phyloP scores from a whole-genome alignment of 768 basidiomycete species.

The Lactarius hengduanensis region DNA sequence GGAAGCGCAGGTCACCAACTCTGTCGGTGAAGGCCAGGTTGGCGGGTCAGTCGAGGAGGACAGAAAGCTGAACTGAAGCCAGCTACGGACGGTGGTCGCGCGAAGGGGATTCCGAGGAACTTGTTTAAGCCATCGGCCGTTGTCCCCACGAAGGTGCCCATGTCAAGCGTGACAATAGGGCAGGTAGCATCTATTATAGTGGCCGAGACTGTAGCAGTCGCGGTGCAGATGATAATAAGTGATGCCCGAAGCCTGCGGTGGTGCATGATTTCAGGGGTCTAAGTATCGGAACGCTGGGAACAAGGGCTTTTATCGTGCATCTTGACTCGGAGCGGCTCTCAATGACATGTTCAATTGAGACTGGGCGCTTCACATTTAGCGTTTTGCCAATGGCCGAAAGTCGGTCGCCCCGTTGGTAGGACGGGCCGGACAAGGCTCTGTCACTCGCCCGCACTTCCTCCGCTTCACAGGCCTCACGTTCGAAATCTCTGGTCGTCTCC shows the following conservation, averaged over 20 bases:
- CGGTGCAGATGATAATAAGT: not conserved
- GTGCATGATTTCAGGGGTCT: too few relatives aligned
- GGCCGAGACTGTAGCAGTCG: not conserved
- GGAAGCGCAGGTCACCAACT: not conserved
- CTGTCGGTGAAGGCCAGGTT: not conserved
- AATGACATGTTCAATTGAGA: too few relatives aligned
- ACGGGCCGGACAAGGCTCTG: too few relatives aligned
- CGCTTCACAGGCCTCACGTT: too few relatives aligned
- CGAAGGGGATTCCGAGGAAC: not conserved
- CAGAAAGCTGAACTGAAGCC: conserved; percentile 27
- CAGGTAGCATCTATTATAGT: not conserved
- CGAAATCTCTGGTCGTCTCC: too few relatives aligned
- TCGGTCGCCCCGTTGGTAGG: too few relatives aligned
- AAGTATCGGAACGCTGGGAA: too few relatives aligned
- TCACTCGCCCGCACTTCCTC: too few relatives aligned
- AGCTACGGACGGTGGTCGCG: not conserved
- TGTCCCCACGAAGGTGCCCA: not conserved
- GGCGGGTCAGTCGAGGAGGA: not conserved
- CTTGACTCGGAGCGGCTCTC: too few relatives aligned
- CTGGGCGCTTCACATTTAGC: too few relatives aligned
- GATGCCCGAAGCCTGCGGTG: not conserved
- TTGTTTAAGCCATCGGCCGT: not conserved
- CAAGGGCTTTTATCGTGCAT: too few relatives aligned
- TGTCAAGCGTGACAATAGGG: not conserved
- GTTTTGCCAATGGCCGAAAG: too few relatives aligned